Evolutionary conservation across 495 filamentous ascomycete genomes (phyloP).

Genomic region (Barbatosphaeria neglecta): DNA sequence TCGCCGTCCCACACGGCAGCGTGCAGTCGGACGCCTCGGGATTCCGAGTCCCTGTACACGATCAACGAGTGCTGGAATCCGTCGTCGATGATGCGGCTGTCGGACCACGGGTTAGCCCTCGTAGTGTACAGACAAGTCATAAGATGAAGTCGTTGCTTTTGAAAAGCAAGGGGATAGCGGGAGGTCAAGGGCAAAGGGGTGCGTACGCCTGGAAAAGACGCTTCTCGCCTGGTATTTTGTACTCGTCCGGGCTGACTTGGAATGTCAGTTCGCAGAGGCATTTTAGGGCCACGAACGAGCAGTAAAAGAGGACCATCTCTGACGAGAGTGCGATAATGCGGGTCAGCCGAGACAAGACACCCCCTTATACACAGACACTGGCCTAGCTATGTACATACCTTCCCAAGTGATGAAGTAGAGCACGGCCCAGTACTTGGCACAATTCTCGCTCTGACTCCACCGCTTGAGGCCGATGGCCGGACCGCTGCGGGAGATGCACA

Average conservation of each 20-base stretch:
- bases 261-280: conserved; percentile 48
- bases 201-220: conserved; percentile 59
- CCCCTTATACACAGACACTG: no score
- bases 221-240: conserved; percentile 49
- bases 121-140: conserved; percentile 13
- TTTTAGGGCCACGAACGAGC: conserved; percentile 63
- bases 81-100: conserved; percentile 61
- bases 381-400: no score
- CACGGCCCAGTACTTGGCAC: conserved; percentile 37
- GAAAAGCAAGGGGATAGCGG: no score
- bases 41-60: conserved; percentile 55
- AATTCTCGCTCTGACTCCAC: conserved; percentile 31
- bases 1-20: conserved; percentile 40
- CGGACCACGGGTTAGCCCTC: background rate
- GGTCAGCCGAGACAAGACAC: no score
- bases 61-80: conserved; percentile 58
- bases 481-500: conserved; percentile 35
- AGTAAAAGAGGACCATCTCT: conserved; percentile 71
- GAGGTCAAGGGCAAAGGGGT: background rate
- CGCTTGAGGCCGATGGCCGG: conserved; percentile 35
- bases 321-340: no score
- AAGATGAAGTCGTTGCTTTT: no score
- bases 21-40: conserved; percentile 45
- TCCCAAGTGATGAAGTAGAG: conserved; percentile 46
- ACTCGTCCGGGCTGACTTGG: conserved; percentile 43